These are phyloP conservation scores for Vigna reflexopilosa DNA, from an alignment of 306 rosid species.

Conservation along the genomic window DNA sequence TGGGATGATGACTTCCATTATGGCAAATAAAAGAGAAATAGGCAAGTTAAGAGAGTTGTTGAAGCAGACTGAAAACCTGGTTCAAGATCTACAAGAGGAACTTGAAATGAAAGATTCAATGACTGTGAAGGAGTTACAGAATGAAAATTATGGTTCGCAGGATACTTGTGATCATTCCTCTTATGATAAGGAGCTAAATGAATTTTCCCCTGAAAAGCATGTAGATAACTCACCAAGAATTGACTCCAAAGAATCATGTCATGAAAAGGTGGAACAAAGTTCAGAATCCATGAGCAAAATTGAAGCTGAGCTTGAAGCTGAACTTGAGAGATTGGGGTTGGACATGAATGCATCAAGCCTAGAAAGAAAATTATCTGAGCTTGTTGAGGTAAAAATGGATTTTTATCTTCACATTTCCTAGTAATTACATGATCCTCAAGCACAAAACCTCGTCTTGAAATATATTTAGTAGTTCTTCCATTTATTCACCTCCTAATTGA, in stretches of 20 bases:
- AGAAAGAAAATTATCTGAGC: slow-evolving; percentile 56
- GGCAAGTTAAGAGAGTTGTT: slow-evolving; percentile 63
- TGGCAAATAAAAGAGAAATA: slow-evolving; percentile 62
- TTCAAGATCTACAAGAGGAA: slow-evolving; percentile 93
- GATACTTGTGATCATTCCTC: slow-evolving; percentile 57
- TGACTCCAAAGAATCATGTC: slow-evolving; percentile 48
- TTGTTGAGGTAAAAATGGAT: slow-evolving; percentile 70
- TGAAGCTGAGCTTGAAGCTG: slow-evolving; percentile 99
- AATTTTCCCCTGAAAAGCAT: slow-evolving; percentile 57
- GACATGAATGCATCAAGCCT: slow-evolving; percentile 62
- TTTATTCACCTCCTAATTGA: neutral
- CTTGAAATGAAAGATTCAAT: slow-evolving; percentile 87
- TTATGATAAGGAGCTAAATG: slow-evolving; percentile 47
- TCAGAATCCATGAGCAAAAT: slow-evolving; percentile 82
- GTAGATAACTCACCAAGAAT: slow-evolving; percentile 46
- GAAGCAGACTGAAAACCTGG: slow-evolving; percentile 78
- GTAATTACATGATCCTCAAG: neutral
- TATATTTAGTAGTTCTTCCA: slow-evolving; percentile 8
- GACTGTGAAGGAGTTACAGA: slow-evolving; percentile 79
- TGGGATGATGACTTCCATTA: slow-evolving; percentile 65
- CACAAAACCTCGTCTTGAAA: slow-evolving; percentile 15
- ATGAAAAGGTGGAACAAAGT: slow-evolving; percentile 60
- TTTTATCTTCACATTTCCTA: slow-evolving; percentile 20
- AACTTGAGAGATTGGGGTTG: slow-evolving; percentile 86
- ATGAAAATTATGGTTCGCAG: slow-evolving; percentile 65